Evolutionary conservation across 345 rosid species (phyloP).

Genomic region (Chamaenerion angustifolium): DNA sequence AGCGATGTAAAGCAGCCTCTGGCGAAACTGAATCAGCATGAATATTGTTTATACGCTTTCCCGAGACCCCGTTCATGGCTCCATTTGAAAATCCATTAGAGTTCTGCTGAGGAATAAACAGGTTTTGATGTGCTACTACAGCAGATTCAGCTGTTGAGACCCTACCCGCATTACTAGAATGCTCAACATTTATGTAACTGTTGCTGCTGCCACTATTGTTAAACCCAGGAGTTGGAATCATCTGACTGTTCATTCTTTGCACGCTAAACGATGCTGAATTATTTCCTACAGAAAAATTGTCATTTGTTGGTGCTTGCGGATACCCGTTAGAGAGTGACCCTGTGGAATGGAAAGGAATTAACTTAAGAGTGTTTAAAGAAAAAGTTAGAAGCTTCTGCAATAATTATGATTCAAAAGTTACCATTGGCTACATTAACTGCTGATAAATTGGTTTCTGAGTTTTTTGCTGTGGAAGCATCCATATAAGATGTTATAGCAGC

Average conservation of each 20-base stretch:
- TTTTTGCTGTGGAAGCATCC: constrained; percentile 34
- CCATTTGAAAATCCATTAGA: constrained; percentile 41
- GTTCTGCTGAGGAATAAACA: constrained; percentile 35
- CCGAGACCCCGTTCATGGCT: constrained; percentile 44
- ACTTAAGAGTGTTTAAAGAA: background rate
- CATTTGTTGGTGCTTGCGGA: constrained; percentile 50
- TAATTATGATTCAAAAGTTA: constrained; percentile 10
- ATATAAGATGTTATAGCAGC: constrained; percentile 39
- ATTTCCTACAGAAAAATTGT: constrained; percentile 57
- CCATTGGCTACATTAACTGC: constrained; percentile 21
- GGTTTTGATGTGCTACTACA: constrained; percentile 49
- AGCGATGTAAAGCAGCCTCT: constrained; percentile 44
- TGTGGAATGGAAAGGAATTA: constrained; percentile 15
- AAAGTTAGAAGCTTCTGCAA: constrained; percentile 2
- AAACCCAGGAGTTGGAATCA: constrained; percentile 97
- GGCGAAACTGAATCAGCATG: constrained; percentile 36
- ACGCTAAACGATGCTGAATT: constrained; percentile 43
- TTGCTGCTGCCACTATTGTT: constrained; percentile 29
- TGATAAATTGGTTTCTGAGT: constrained; percentile 35
- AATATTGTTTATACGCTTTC: constrained; percentile 38
- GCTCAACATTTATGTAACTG: constrained; percentile 49
- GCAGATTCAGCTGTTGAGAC: constrained; percentile 57
- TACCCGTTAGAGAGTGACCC: constrained; percentile 54
- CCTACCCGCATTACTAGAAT: constrained; percentile 44
- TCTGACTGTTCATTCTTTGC: constrained; percentile 57